These are phyloP conservation scores for Chaetomium sp. DNA, from an alignment of 2,329 filamentous ascomycete genomes.

Conservation along the genomic window DNA sequence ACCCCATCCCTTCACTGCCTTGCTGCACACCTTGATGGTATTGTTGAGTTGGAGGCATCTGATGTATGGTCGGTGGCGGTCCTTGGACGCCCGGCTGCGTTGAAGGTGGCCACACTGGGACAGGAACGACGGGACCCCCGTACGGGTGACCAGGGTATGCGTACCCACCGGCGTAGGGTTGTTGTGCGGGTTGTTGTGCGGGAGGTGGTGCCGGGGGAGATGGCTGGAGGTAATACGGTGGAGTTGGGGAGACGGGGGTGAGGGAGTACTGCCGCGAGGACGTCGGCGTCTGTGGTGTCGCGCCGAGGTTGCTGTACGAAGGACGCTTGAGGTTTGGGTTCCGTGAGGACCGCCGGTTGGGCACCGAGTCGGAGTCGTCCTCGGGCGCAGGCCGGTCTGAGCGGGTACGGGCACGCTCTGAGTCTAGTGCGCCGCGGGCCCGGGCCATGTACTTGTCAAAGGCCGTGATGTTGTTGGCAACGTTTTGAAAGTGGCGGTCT, in stretches of 20 bases:
- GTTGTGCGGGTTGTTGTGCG: background rate
- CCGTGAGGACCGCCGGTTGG: background rate
- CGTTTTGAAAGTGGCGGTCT: background rate
- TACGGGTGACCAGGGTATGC: background rate
- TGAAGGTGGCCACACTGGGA: background rate
- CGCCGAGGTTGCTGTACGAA: background rate
- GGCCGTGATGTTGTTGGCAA: background rate
- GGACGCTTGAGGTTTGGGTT: background rate
- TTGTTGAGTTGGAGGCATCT: background rate
- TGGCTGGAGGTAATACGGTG: background rate
- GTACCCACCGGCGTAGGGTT: background rate
- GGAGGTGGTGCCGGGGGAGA: background rate
- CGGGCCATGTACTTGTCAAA: conserved; percentile 4
- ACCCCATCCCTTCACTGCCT: background rate
- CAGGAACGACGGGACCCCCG: background rate
- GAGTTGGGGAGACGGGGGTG: background rate
- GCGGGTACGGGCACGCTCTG: background rate
- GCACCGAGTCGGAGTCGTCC: background rate
- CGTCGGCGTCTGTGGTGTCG: background rate
- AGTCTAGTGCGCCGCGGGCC: background rate
- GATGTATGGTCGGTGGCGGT: background rate
- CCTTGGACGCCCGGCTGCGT: background rate
- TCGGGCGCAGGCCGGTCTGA: background rate
- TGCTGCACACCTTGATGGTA: background rate
- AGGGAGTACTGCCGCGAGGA: background rate